These are phyloP conservation scores for Aspergillus uvarum DNA, from an alignment of 2,329 filamentous ascomycete genomes.

Conservation along the genomic window DNA sequence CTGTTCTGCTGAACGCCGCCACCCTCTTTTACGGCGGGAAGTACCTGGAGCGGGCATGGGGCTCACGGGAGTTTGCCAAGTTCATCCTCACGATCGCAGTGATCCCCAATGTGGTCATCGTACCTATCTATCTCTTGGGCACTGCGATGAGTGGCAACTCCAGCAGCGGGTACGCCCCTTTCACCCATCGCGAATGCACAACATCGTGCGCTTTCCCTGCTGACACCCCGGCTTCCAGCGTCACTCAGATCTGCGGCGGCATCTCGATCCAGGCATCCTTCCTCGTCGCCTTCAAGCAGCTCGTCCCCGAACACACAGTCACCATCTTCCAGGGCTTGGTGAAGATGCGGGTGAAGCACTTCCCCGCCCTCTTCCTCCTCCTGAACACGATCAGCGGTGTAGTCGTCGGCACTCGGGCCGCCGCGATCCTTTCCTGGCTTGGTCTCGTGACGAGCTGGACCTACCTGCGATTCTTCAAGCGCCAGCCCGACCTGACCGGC, in stretches of 20 bases:
- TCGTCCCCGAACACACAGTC: slow-evolving; percentile 94
- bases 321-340: slow-evolving; percentile 85
- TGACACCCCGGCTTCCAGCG: slow-evolving; percentile 50
- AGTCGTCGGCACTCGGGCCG: slow-evolving; percentile 68
- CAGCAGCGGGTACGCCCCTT: slow-evolving; percentile 37
- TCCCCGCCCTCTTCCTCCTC: slow-evolving; percentile 72
- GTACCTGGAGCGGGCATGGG: slow-evolving; percentile 96
- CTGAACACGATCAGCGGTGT: slow-evolving; percentile 68
- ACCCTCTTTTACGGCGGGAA: slow-evolving; percentile 89
- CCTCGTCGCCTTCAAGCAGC: slow-evolving; percentile 95
- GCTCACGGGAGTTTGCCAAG: slow-evolving; percentile 85
- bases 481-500: slow-evolving; percentile 55
- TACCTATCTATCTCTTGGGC: slow-evolving; percentile 71
- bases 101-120: slow-evolving; percentile 76
- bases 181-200: slow-evolving; percentile 19
- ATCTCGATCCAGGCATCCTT: slow-evolving; percentile 89
- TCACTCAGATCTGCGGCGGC: slow-evolving; percentile 82
- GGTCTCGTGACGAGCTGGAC: slow-evolving; percentile 90
- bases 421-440: slow-evolving; percentile 74
- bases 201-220: slow-evolving; percentile 19
- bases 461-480: slow-evolving; percentile 93
- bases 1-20: slow-evolving; percentile 70
- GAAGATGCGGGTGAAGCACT: slow-evolving; percentile 82
- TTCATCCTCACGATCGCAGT: slow-evolving; percentile 76
- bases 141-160: slow-evolving; percentile 60